Evolutionary conservation across 345 rosid species (phyloP).

Genomic region (thale cress (Arabidopsis thaliana)): TAIR10.1 NC_003076.8:24727501-24728000

Average conservation of each 20-base stretch:
- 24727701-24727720: conserved; percentile 68
- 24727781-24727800: conserved; percentile 38
- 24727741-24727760: conserved; percentile 53
- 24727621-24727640: conserved; percentile 95
- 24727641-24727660: conserved; percentile 48
- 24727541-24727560: conserved; percentile 71
- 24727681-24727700: conserved; percentile 59
- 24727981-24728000: conserved; percentile 62
- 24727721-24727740: conserved; percentile 72
- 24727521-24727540: conserved; percentile 59
- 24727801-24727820: conserved; percentile 32
- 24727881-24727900: conserved; percentile 42
- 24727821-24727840: conserved; percentile 50
- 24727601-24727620: conserved; percentile 62
- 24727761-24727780: conserved; percentile 47
- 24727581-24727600: conserved; percentile 72
- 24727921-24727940: conserved; percentile 53
- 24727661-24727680: conserved; percentile 70
- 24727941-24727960: conserved; percentile 27
- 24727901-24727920: conserved; percentile 36
- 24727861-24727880: conserved; percentile 41
- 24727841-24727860: conserved; percentile 35
- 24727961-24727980: conserved; percentile 52
- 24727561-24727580: conserved; percentile 73
- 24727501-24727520: conserved; percentile 72